Evolutionary conservation across 768 basidiomycete species (phyloP).

Genomic region (Lactifluus pinguis): DNA sequence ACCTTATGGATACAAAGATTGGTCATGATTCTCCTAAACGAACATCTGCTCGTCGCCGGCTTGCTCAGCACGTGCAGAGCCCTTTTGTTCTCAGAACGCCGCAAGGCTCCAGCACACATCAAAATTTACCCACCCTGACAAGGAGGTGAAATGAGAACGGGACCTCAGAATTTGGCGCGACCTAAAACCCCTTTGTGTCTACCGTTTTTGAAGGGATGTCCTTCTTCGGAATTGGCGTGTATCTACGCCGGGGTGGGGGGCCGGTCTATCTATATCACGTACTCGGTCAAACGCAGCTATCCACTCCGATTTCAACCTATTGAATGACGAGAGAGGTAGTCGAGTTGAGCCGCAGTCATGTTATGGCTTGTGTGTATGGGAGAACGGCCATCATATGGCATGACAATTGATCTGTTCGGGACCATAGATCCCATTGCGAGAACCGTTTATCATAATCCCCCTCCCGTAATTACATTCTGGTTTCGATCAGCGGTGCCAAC

Average conservation of each 20-base stretch:
- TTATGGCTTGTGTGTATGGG: slow-evolving; percentile 2
- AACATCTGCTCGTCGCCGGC: slow-evolving; percentile 1
- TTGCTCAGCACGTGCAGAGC: slow-evolving; percentile 10
- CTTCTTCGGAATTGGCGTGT: slow-evolving; percentile 2
- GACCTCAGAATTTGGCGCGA: slow-evolving; percentile 4
- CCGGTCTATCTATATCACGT: slow-evolving; percentile 14
- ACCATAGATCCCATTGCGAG: slow-evolving; percentile 5
- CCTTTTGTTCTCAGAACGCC: slow-evolving; percentile 14
- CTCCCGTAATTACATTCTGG: slow-evolving; percentile 12
- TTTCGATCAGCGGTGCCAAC: slow-evolving; percentile 16
- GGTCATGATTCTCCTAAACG: slow-evolving; percentile 13
- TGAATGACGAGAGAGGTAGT: neutral
- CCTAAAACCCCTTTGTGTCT: slow-evolving; percentile 18
- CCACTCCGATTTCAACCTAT: slow-evolving; percentile 1
- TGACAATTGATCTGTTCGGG: slow-evolving; percentile 1
- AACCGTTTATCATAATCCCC: neutral
- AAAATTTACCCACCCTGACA: slow-evolving; percentile 17
- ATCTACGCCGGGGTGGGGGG: slow-evolving; percentile 9
- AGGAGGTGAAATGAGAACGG: slow-evolving; percentile 12
- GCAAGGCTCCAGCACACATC: slow-evolving; percentile 18
- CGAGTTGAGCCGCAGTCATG: slow-evolving; percentile 7
- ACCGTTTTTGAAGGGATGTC: slow-evolving; percentile 7
- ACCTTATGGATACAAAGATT: slow-evolving; percentile 7
- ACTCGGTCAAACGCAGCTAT: slow-evolving; percentile 11
- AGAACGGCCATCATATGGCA: slow-evolving; percentile 1